phyloP scores from a whole-genome alignment of 495 filamentous ascomycete species.

The Talaromyces ruber region DNA sequence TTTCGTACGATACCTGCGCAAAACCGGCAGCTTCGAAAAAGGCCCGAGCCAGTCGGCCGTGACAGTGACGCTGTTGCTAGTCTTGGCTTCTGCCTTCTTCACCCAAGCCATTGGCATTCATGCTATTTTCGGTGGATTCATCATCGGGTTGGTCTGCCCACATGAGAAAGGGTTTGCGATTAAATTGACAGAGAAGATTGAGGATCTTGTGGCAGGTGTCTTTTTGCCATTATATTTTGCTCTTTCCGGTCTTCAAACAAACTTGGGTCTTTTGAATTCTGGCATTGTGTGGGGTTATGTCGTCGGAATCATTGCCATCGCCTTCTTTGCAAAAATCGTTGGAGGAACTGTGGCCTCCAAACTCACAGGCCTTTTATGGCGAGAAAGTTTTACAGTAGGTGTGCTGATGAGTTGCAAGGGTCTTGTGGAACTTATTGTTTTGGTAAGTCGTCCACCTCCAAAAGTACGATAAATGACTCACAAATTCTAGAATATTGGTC shows the following conservation, averaged over 20 bases:
- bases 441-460: conserved; percentile 47
- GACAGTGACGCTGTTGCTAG: conserved; percentile 70
- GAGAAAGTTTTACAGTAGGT: conserved; percentile 87
- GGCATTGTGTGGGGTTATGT: conserved; percentile 93
- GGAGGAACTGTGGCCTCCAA: conserved; percentile 79
- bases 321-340: conserved; percentile 77
- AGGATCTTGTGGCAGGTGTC: conserved; percentile 82
- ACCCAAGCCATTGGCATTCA: conserved; percentile 90
- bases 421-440: conserved; percentile 87
- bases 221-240: conserved; percentile 95
- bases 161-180: conserved; percentile 94
- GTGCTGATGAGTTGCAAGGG: conserved; percentile 97
- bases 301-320: conserved; percentile 70
- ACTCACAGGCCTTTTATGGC: conserved; percentile 74
- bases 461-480: conserved; percentile 7
- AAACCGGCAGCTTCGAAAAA: conserved; percentile 74
- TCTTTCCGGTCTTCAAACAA: conserved; percentile 80
- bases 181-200: conserved; percentile 90
- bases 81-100: conserved; percentile 83
- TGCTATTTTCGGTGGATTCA: conserved; percentile 83
- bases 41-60: conserved; percentile 86
- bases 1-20: conserved; percentile 66
- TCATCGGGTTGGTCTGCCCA: conserved; percentile 86
- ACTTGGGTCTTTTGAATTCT: conserved; percentile 75
- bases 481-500: conserved; percentile 70